These are phyloP conservation scores for Lyophyllum decastes DNA, from an alignment of 768 basidiomycete species.

Conservation along the genomic window DNA sequence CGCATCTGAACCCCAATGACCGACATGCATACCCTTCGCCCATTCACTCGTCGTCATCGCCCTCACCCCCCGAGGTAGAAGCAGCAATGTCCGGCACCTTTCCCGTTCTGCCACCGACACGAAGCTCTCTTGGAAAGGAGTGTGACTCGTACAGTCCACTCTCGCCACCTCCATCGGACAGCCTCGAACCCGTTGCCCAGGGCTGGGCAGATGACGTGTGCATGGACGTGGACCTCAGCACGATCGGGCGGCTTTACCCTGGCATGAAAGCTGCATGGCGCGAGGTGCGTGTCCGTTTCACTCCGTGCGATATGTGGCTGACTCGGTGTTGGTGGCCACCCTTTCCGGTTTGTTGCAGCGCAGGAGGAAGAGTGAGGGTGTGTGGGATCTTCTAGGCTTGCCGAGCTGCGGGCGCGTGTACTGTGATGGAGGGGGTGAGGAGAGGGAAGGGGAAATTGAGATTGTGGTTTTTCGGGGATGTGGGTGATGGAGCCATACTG, in stretches of 20 bases:
- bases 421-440: constrained; percentile 6
- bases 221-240: neutral
- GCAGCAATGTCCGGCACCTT: neutral
- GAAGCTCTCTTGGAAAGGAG: neutral
- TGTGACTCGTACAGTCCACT: neutral
- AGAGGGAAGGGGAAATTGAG: neutral
- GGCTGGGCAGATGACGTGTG: neutral
- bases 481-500: too few species aligned
- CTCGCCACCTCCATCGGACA: constrained; percentile 14
- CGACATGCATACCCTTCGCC: constrained; percentile 20
- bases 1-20: neutral
- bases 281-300: constrained; percentile 1
- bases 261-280: constrained; percentile 9
- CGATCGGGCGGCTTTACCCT: constrained; percentile 9
- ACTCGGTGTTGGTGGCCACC: neutral
- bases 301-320: neutral
- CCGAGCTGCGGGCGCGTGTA: constrained; percentile 22
- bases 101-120: neutral
- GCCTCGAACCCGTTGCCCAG: neutral
- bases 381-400: constrained; percentile 17
- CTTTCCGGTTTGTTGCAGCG: constrained; percentile 9
- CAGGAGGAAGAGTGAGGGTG: constrained; percentile 10
- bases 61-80: neutral
- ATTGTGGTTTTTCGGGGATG: constrained; percentile 2
- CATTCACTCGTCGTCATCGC: constrained; percentile 6